Evolutionary conservation across 2,329 filamentous ascomycete species (phyloP).

Genomic region (Clonostachys rosea): DNA sequence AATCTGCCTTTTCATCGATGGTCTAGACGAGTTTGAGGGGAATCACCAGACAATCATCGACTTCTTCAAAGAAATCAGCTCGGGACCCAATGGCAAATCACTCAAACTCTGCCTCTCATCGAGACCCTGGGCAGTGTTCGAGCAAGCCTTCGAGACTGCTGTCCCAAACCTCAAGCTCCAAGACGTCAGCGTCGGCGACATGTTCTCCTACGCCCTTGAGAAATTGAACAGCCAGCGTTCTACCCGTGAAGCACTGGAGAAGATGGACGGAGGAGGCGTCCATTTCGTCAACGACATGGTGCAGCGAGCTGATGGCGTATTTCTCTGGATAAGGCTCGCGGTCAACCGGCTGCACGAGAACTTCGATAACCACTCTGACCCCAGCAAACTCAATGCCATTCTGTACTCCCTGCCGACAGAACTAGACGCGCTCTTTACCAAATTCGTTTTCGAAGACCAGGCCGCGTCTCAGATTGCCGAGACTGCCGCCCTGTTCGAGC

Average conservation of each 20-base stretch:
- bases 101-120: not conserved
- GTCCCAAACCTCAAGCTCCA: not conserved
- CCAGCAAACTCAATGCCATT: not conserved
- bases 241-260: not conserved
- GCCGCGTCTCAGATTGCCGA: no score
- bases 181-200: not conserved
- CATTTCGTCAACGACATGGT: not conserved
- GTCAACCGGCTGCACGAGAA: not conserved
- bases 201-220: not conserved
- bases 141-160: not conserved
- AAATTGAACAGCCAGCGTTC: not conserved
- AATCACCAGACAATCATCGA: not conserved
- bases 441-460: not conserved
- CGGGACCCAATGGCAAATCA: not conserved
- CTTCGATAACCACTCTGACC: not conserved
- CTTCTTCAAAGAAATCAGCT: not conserved
- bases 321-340: not conserved
- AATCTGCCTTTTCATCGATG: not conserved
- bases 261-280: not conserved
- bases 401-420: not conserved
- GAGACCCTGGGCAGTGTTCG: not conserved
- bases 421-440: not conserved
- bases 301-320: not conserved
- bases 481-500: no score
- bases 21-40: not conserved